Evolutionary conservation across 2,329 filamentous ascomycete species (phyloP).

Genomic region (Fusarium domesticum): DNA sequence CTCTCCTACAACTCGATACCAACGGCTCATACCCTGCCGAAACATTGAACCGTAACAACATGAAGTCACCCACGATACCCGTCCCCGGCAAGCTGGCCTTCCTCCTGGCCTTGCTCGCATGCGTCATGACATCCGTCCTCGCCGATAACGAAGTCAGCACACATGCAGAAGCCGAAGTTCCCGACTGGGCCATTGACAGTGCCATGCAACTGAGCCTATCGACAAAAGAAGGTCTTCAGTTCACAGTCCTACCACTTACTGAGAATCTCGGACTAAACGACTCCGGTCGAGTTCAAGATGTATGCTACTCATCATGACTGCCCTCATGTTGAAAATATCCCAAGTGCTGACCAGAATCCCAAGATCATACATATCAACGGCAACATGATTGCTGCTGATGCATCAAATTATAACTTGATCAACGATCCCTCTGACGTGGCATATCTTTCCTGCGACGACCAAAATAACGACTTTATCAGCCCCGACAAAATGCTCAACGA

Average conservation of each 20-base stretch:
- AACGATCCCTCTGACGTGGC: constrained; percentile 42
- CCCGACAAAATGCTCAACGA: constrained; percentile 49
- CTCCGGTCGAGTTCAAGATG: constrained; percentile 34
- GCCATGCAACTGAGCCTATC: constrained; percentile 43
- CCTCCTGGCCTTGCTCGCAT: constrained; percentile 24
- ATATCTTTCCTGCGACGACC: constrained; percentile 55
- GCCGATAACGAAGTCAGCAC: constrained; percentile 36
- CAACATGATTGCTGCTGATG: constrained; percentile 42
- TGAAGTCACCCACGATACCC: constrained; percentile 11
- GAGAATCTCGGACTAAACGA: constrained; percentile 42
- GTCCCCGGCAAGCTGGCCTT: constrained; percentile 12
- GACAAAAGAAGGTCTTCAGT: constrained; percentile 33
- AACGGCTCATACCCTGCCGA: too few species aligned
- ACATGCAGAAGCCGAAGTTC: constrained; percentile 34
- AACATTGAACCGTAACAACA: constrained; percentile 2
- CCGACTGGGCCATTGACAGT: constrained; percentile 39
- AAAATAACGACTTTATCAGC: constrained; percentile 39
- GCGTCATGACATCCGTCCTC: constrained; percentile 30
- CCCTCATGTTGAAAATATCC: not conserved
- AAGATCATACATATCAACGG: constrained; percentile 46
- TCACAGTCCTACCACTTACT: constrained; percentile 47
- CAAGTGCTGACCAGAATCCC: constrained; percentile 7
- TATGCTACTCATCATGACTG: constrained; percentile 26
- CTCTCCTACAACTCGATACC: not conserved
- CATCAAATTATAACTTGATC: constrained; percentile 42